Evolutionary conservation across 129 eudicot species (phyloP).

Genomic region (Erigeron canadensis): DNA sequence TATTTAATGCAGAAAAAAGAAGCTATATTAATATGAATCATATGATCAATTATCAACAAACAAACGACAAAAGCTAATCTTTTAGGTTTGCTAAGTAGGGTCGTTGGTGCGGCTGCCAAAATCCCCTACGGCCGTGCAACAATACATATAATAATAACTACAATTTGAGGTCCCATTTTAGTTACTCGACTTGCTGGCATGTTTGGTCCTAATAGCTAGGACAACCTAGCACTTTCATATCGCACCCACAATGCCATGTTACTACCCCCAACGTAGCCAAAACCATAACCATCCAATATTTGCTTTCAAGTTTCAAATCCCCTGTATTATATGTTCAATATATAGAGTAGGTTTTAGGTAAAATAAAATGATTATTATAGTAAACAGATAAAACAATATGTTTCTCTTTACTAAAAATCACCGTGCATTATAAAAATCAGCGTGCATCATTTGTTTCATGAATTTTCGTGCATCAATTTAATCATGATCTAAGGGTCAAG

Average conservation of each 20-base stretch:
- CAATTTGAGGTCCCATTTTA: constrained; percentile 30
- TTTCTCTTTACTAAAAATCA: no score
- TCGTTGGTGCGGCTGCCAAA: constrained; percentile 26
- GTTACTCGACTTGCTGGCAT: constrained; percentile 33
- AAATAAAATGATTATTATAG: no score
- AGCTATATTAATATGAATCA: no score
- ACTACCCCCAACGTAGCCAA: constrained; percentile 12
- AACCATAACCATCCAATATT: constrained; percentile 24
- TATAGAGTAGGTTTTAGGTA: no score
- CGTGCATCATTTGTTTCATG: no score
- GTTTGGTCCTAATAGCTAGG: constrained; percentile 33
- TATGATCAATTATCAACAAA: background rate
- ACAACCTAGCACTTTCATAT: constrained; percentile 37
- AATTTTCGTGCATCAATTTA: no score
- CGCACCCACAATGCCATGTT: constrained; percentile 25
- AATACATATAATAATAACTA: constrained; percentile 39
- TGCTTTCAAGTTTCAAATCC: background rate
- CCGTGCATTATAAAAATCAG: no score
- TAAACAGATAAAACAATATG: no score
- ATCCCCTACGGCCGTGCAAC: constrained; percentile 32
- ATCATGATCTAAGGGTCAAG: no score
- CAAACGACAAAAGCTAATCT: constrained; percentile 13
- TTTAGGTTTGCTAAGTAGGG: constrained; percentile 24
- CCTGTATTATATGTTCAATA: no score
- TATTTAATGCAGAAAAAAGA: no score